phyloP scores from a whole-genome alignment of 768 basidiomycete species.

The Rhizopogon vesiculosus region DNA sequence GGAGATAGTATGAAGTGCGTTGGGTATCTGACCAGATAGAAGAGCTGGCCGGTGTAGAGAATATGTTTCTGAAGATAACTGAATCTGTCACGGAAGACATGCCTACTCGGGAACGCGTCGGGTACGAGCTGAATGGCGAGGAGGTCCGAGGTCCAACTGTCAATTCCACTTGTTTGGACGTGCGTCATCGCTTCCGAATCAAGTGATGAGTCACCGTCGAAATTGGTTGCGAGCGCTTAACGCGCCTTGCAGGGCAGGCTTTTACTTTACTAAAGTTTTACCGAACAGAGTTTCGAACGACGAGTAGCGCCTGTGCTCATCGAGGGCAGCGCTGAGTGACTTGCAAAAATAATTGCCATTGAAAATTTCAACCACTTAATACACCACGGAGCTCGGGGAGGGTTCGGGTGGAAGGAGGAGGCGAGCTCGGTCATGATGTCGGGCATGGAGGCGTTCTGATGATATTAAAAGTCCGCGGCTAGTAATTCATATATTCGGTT shows the following conservation, averaged over 20 bases:
- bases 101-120: not conserved
- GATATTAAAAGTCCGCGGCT: not conserved
- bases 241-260: too few species aligned
- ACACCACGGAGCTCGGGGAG: not conserved
- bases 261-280: too few species aligned
- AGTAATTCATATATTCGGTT: not conserved
- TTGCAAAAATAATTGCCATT: not conserved
- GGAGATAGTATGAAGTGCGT: constrained; percentile 20
- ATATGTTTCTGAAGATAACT: constrained; percentile 34
- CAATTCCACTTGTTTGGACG: not conserved
- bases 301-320: not conserved
- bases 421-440: not conserved
- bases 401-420: not conserved
- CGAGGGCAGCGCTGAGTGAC: too few species aligned
- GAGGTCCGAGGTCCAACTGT: too few species aligned
- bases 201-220: not conserved
- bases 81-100: constrained; percentile 34
- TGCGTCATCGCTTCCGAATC: not conserved
- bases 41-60: constrained; percentile 33
- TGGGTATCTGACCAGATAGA: constrained; percentile 36
- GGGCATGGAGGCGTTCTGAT: not conserved
- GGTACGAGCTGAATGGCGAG: not conserved
- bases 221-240: not conserved
- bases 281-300: too few species aligned
- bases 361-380: not conserved